phyloP scores from a whole-genome alignment of 202 grass and related monocot genomes.

The Eragrostis tef region DNA sequence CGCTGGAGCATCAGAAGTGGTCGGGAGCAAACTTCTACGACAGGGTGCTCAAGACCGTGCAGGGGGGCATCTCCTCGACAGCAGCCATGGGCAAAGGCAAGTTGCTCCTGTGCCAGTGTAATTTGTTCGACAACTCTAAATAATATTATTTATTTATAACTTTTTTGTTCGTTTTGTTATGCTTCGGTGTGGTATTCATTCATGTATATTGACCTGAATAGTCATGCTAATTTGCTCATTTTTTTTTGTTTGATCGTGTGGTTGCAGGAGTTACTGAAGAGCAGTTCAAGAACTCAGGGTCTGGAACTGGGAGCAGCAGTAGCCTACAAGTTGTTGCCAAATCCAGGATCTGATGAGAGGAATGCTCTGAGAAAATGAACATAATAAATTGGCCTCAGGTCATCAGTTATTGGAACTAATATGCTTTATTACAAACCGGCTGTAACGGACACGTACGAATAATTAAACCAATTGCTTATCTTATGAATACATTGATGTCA shows the following conservation, averaged over 20 bases:
- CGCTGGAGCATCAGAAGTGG: slow-evolving; percentile 95
- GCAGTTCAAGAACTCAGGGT: slow-evolving; percentile 72
- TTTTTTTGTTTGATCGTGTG: neutral
- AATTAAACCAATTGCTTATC: slow-evolving; percentile 7
- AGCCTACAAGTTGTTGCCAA: slow-evolving; percentile 49
- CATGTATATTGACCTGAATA: too few relatives aligned
- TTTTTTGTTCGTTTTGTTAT: too few relatives aligned
- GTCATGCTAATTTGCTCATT: neutral
- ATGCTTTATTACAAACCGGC: neutral
- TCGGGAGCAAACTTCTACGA: slow-evolving; percentile 92
- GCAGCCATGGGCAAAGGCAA: slow-evolving; percentile 96
- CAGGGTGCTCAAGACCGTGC: slow-evolving; percentile 88
- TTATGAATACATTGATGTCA: neutral
- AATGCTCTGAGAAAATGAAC: neutral
- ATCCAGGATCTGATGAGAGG: slow-evolving; percentile 74
- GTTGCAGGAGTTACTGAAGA: slow-evolving; percentile 74
- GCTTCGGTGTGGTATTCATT: too few relatives aligned
- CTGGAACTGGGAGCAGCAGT: slow-evolving; percentile 7
- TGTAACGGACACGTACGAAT: neutral
- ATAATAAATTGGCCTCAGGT: slow-evolving; percentile 25
- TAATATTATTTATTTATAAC: neutral
- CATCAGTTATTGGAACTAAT: neutral
- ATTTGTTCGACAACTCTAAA: neutral
- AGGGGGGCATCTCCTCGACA: slow-evolving; percentile 89
- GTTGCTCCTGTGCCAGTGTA: neutral